Evolutionary conservation across 805 yeast species (phyloP).

Genomic region (Saccharomycopsis sp.): DNA sequence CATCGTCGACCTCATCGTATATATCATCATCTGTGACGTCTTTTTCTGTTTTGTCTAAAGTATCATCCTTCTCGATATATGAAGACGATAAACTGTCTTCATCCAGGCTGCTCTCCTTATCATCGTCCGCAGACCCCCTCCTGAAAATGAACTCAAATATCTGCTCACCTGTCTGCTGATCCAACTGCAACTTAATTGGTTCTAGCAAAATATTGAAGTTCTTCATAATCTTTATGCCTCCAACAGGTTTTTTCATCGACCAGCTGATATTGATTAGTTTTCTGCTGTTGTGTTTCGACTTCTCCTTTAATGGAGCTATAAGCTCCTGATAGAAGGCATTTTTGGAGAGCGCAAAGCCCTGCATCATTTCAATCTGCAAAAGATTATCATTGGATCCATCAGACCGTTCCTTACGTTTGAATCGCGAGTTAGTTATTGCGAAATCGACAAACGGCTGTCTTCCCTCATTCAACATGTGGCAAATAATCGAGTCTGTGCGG

Average conservation of each 20-base stretch:
- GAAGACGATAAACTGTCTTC: slow-evolving; percentile 18
- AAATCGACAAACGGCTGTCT: slow-evolving; percentile 64
- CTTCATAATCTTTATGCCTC: slow-evolving; percentile 81
- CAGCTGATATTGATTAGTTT: slow-evolving; percentile 46
- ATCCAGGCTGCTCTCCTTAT: slow-evolving; percentile 13
- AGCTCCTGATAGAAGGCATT: slow-evolving; percentile 64
- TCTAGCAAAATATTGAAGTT: slow-evolving; percentile 50
- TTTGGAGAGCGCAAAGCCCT: slow-evolving; percentile 58
- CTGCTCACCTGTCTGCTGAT: slow-evolving; percentile 58
- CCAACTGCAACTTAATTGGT: slow-evolving; percentile 69
- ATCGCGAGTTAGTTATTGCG: slow-evolving; percentile 54
- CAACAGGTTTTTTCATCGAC: slow-evolving; percentile 81
- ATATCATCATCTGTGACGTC: slow-evolving; percentile 14
- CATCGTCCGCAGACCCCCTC: slow-evolving; percentile 11
- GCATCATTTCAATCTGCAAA: slow-evolving; percentile 53
- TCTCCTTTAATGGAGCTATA: slow-evolving; percentile 41
- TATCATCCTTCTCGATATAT: too few species aligned
- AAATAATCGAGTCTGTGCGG: slow-evolving; percentile 59
- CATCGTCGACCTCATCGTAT: slow-evolving; percentile 18
- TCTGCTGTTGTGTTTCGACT: slow-evolving; percentile 11
- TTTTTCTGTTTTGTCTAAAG: too few species aligned
- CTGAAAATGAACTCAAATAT: slow-evolving; percentile 72
- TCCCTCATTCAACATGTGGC: slow-evolving; percentile 59
- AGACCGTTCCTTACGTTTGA: slow-evolving; percentile 52
- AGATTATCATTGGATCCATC: slow-evolving; percentile 64